Base-by-base conservation (phyloP, 2,329 filamentous ascomycete species). In the Alternaria consortialis region DNA sequence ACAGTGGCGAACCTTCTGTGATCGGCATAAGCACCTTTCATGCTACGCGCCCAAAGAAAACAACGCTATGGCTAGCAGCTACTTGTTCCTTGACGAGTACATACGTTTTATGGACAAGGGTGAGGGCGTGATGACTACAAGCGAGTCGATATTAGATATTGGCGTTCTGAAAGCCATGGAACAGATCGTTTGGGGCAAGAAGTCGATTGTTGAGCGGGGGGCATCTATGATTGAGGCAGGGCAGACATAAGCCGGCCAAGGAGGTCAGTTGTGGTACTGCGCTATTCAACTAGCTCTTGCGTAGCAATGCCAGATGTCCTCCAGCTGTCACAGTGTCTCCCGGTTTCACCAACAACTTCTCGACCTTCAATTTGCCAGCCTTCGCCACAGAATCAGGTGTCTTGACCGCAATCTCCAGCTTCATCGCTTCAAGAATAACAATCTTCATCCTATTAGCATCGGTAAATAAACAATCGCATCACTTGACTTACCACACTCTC, bases 371-470 rank as follows among this genome's bases (percentile, higher is more conserved):
- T 34, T 66, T 68, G 2, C 55, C 62, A 3, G 42, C 42, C 12
- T 61, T 64, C 5, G 58, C 12, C 6, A 54, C 55, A 7, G 68
- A 64, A 2, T 79, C 75, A 0, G 79, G 77, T 4, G 72, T 72
- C 53, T 80, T 77, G 34, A 83, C 80, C n/a, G 79, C 77, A 64
- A 83, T 82, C 58, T 82, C 81, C 9, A 82, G 68, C 66, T 83
- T 82, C 81, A 82, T 82, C 1, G 81, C 80, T 62, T 83, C 81
- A 4, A 83, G 74, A n/a, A 82, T 79, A 0, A 77, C 74, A 17
- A 82, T 70, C 74, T 76, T 29, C 7, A 8, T 6, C 23, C 2
- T 7, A 34, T 68, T 23, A 69, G 66, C 44, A 39, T 15, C 2
- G 40, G 42, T 15, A 25, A 20, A 1, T 15, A 31, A 7, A 17